Percentiles rank a stretch among this genome's conserved stretches.
Evolutionary conservation across 176 grass and related monocot species (phyloP).

Genomic region (Panicum miliaceum): DNA sequence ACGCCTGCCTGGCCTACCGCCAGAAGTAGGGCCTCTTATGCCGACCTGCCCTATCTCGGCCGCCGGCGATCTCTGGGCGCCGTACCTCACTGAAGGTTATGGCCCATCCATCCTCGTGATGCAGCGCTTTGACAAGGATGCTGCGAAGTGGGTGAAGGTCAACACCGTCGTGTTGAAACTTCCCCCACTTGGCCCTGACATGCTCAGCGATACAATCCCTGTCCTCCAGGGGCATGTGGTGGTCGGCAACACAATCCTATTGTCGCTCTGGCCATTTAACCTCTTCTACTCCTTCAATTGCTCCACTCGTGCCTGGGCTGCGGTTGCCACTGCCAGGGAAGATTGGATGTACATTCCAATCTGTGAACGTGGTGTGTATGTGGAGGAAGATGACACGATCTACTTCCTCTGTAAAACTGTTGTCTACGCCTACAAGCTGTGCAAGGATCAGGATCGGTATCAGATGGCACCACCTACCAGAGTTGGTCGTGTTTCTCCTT

Average conservation of each 20-base stretch:
- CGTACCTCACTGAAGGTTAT: background rate
- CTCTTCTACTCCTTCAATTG: conserved; percentile 6
- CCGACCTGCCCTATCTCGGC: background rate
- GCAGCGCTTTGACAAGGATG: background rate
- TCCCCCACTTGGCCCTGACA: no score
- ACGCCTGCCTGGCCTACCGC: background rate
- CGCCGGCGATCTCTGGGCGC: background rate
- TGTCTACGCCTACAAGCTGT: background rate
- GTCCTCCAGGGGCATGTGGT: background rate
- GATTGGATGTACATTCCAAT: background rate
- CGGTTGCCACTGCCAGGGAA: background rate
- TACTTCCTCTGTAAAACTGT: background rate
- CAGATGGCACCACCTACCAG: background rate
- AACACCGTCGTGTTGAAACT: background rate
- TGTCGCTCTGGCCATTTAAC: background rate
- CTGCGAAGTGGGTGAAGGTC: background rate
- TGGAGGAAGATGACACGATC: conserved; percentile 4
- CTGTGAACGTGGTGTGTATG: background rate
- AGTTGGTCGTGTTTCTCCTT: background rate
- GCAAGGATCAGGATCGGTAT: background rate
- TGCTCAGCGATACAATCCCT: background rate
- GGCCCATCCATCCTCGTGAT: background rate
- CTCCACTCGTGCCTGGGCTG: background rate
- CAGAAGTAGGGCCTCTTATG: background rate
- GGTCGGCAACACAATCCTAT: background rate